Evolutionary conservation across 2,329 filamentous ascomycete genomes (phyloP), one percentile per base, ranked within the genome.

Genomic region (Grosmannia huntii): DNA sequence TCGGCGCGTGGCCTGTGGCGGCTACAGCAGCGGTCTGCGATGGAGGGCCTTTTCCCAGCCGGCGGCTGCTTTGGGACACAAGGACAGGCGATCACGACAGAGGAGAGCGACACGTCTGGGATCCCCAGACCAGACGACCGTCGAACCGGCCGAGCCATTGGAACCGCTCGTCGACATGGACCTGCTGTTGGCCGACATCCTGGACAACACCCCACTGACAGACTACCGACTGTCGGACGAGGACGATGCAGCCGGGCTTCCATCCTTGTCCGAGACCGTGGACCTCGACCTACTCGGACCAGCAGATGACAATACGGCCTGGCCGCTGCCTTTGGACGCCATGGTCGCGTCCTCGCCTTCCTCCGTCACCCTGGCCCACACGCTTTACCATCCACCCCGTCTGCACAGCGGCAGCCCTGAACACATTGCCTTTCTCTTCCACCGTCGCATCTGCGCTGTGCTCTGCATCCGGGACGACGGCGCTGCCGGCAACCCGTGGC

Each of bases 381-480:
- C 25, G 10, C 44, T 56, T 1, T 38, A 46, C 21, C 19, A 25
- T 16, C 52, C 48, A 11, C 57, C 57, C 2, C 48, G 10, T 2
- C 6, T 51, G 12, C 53, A 46, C 46, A 36, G 11, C 9, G 57
- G 38, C 53, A 56, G 57, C 38, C 53, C 57, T 10, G 57, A 59
- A 16, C 53, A 59, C 36, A 59, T 59, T 36, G 53, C 57, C 19
- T 36, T 59, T 14, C 48, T 59, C 0, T 59, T 59, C 23, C 14
- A 59, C 48, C 52, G 48, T 0, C 57, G 57, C n/a, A 56, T 59
- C 48, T 53, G 57, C 28, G 36, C 53, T 12, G 57, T 59, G 3
- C 21, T 59, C 11, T 59, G 57, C 36, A 59, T 59, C 9, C 53
- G 41, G 5, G 41, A 49, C 14, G 57, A 59, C n/a, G 53, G 46